A percentile compares a stretch with the other conserved stretches of the same genome.
phyloP scores from a whole-genome alignment of 257 asterid genomes.

The Eucommia ulmoides region DNA sequence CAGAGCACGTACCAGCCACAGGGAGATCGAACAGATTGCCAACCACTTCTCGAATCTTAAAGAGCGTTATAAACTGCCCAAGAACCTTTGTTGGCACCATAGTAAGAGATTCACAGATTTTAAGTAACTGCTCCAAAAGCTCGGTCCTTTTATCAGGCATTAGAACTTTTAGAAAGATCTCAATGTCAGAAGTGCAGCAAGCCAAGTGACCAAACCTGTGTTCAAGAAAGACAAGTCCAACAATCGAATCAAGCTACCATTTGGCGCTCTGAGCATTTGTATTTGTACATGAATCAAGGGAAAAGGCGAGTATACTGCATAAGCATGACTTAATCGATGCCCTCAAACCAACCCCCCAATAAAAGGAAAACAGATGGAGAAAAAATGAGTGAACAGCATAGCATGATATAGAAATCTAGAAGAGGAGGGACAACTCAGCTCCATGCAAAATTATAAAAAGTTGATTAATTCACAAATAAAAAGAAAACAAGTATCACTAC shows the following conservation, averaged over 20 bases:
- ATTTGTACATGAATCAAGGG: too few species aligned
- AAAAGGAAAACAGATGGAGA: too few species aligned
- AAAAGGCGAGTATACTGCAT: too few species aligned
- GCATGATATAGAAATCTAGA: too few species aligned
- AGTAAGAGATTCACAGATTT: conserved; percentile 29
- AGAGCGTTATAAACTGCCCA: conserved; percentile 59
- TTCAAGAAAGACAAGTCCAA: conserved; percentile 11
- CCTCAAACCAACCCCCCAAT: too few species aligned
- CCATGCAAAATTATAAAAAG: too few species aligned
- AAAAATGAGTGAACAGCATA: too few species aligned
- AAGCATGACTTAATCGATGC: too few species aligned
- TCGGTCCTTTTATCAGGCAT: conserved; percentile 34
- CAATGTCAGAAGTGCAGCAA: conserved; percentile 71
- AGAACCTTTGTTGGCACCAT: conserved; percentile 48
- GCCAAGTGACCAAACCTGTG: conserved; percentile 94
- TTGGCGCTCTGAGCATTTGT: too few species aligned
- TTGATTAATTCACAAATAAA: too few species aligned
- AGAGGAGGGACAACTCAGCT: too few species aligned
- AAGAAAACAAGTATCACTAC: too few species aligned
- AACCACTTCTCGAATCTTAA: conserved; percentile 53
- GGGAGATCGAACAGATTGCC: conserved; percentile 51
- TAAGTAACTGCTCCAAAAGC: conserved; percentile 41
- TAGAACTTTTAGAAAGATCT: conserved; percentile 54
- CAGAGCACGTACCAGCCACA: conserved; percentile 33
- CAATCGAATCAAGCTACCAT: conserved; percentile 7